Evolutionary conservation across 306 rosid genomes (phyloP).

Genomic region (Rosa lucieae): DNA sequence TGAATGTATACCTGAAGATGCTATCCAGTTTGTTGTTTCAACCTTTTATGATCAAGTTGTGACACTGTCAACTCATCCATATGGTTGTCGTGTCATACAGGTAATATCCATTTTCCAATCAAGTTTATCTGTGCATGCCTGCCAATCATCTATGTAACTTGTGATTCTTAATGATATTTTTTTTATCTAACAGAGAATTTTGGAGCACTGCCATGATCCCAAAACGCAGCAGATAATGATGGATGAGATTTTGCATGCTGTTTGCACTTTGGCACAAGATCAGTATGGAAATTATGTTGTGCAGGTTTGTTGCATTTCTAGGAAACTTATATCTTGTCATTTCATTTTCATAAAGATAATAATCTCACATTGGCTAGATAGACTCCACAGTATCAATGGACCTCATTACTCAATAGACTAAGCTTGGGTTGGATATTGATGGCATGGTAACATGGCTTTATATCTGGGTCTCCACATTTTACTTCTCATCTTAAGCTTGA

Average conservation of each 20-base stretch:
- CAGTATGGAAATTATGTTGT: slow-evolving; percentile 97
- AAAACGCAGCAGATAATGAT: slow-evolving; percentile 73
- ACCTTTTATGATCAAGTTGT: slow-evolving; percentile 92
- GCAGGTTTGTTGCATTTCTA: slow-evolving; percentile 57
- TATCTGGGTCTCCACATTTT: neutral
- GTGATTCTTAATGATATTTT: neutral
- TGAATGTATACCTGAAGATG: slow-evolving; percentile 91
- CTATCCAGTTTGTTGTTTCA: slow-evolving; percentile 74
- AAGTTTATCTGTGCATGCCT: neutral
- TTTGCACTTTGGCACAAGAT: slow-evolving; percentile 89
- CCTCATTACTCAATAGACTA: neutral
- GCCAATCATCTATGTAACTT: neutral
- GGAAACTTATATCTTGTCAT: neutral
- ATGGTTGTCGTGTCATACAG: slow-evolving; percentile 97
- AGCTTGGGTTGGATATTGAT: neutral
- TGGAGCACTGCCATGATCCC: slow-evolving; percentile 81
- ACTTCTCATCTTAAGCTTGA: neutral
- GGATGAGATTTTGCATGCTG: slow-evolving; percentile 88
- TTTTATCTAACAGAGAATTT: slow-evolving; percentile 64
- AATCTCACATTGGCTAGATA: neutral
- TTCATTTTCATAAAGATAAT: neutral
- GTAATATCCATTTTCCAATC: slow-evolving; percentile 29
- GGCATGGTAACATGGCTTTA: neutral
- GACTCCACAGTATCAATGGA: neutral
- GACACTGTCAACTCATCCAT: slow-evolving; percentile 92